These are phyloP conservation scores for Fistulifera pelliculosa DNA, from an alignment of 108 stramenopile species.

Conservation along the genomic window DNA sequence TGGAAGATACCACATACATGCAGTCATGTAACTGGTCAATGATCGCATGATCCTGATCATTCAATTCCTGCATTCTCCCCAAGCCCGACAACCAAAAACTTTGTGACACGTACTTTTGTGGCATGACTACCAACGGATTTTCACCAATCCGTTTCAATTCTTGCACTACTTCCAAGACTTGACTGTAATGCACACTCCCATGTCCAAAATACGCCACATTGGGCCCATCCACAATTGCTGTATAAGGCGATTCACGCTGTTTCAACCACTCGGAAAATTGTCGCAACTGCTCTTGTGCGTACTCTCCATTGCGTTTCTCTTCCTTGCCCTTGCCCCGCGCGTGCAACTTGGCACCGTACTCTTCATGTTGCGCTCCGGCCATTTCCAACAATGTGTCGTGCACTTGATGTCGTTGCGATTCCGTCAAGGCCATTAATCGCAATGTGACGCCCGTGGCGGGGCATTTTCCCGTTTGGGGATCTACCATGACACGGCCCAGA, in stretches of 20 bases:
- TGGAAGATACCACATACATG: constrained; percentile 44
- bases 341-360: constrained; percentile 19
- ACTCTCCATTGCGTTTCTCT: constrained; percentile 10
- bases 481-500: constrained; percentile 40
- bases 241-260: constrained; percentile 34
- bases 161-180: constrained; percentile 59
- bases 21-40: constrained; percentile 27
- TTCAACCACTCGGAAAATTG: constrained; percentile 65
- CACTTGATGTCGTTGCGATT: constrained; percentile 47
- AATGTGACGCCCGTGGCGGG: constrained; percentile 51
- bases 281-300: constrained; percentile 22
- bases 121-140: constrained; percentile 68
- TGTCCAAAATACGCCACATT: constrained; percentile 72
- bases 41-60: constrained; percentile 25
- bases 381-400: constrained; percentile 42
- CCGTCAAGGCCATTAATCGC: constrained; percentile 50
- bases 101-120: constrained; percentile 58
- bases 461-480: constrained; percentile 52
- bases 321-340: constrained; percentile 19
- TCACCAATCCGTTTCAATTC: constrained; percentile 61
- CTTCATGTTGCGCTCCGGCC: constrained; percentile 23
- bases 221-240: constrained; percentile 75
- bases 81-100: constrained; percentile 29
- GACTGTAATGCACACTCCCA: constrained; percentile 57
- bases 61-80: constrained; percentile 30